Base-by-base conservation (phyloP, 495 filamentous ascomycete species). In the Lepraria neglecta region DNA sequence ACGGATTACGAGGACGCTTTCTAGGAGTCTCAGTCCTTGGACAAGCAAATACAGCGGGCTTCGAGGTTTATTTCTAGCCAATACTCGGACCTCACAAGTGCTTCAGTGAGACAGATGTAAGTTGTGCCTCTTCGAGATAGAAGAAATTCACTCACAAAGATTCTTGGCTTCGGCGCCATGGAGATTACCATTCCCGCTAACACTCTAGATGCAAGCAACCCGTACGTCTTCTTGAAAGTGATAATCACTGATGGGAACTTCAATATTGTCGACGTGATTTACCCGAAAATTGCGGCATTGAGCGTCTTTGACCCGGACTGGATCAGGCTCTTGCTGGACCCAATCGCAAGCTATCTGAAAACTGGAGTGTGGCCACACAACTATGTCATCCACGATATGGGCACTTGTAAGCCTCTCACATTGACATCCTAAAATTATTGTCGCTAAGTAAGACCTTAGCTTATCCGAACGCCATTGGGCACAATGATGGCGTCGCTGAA, bases 181-280 rank as follows among this genome's bases (percentile, higher is more conserved):
- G 78, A 80, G 33, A 42, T 80, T 42, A 77, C 73, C 0, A 76
- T 80, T 31, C 71, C 76, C 6, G 64, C 70, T 14, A 69, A 74
- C 42, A 74, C 77, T 35, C 75, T 73, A 12, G 71, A 75, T 63
- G 77, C 74, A 14, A 68, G 67, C 40, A 70, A 74, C 58, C 69
- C 73, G 44, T 67, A 82, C 61, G 73, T 76, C 14, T 83, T 81
- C 54, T 68, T 82, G 61, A 82, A 83, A 59, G 78, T 81, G 65
- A 75, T 81, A 30, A 78, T 74, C 9, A 79, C 74, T 33, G 72
- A 83, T 60, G 79, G 78, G 10, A 79, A 82, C 56, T 66, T 80
- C 54, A 81, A 81, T 57, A 82, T 79, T 3, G 69, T 82, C 28
- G 80, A 81, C 60, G 72, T 82, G 17, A 78, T 81, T 40, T 78